phyloP scores from a whole-genome alignment of 2,329 filamentous ascomycete species.

The Nigrospora osmanthi region DNA sequence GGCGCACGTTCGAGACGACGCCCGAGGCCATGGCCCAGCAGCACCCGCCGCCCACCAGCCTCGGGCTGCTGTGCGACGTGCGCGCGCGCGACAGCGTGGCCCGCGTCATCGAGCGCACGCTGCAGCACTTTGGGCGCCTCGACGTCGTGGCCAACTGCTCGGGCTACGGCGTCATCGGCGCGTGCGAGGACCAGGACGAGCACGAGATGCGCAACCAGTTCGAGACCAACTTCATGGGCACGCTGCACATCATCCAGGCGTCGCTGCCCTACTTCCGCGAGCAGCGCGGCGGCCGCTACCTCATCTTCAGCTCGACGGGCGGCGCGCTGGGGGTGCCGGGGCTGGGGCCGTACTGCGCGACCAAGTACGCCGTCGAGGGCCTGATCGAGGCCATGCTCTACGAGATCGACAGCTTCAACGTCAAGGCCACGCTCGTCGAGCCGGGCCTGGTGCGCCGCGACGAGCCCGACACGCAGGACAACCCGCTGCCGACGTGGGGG shows the following conservation, averaged over 20 bases:
- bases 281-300: slow-evolving; percentile 69
- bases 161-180: slow-evolving; percentile 89
- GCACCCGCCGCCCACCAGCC: slow-evolving; percentile 53
- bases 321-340: slow-evolving; percentile 92
- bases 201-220: slow-evolving; percentile 93
- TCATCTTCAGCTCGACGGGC: slow-evolving; percentile 90
- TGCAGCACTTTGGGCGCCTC: slow-evolving; percentile 70
- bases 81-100: slow-evolving; percentile 72
- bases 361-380: slow-evolving; percentile 94
- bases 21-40: slow-evolving; percentile 64
- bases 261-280: slow-evolving; percentile 82
- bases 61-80: slow-evolving; percentile 85
- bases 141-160: slow-evolving; percentile 92
- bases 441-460: slow-evolving; percentile 83
- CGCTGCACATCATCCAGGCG: slow-evolving; percentile 83
- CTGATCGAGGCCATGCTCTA: slow-evolving; percentile 95
- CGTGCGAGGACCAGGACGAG: slow-evolving; percentile 95
- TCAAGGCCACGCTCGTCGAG: slow-evolving; percentile 89
- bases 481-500: slow-evolving; percentile 71
- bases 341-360: slow-evolving; percentile 88
- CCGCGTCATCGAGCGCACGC: slow-evolving; percentile 59
- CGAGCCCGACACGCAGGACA: slow-evolving; percentile 51
- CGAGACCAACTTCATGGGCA: slow-evolving; percentile 96
- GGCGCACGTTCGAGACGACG: slow-evolving; percentile 70
- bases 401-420: slow-evolving; percentile 83